Evolutionary conservation across 148 eudicot species (phyloP).

Genomic region (Diospyros kaki): DNA sequence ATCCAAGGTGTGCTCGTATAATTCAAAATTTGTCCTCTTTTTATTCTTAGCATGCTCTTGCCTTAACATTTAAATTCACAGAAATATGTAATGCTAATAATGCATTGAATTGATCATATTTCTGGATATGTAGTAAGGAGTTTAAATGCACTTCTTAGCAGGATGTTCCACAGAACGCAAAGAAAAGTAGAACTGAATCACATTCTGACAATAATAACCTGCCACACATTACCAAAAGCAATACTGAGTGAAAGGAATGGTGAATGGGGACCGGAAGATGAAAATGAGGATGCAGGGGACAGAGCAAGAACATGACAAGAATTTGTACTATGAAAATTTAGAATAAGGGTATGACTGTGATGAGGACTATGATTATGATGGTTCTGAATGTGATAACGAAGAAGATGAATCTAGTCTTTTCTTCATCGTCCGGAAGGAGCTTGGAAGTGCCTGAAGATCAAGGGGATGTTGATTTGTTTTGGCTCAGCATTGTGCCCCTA

Average conservation of each 20-base stretch:
- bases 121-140: neutral
- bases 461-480: neutral
- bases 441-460: neutral
- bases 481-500: neutral
- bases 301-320: constrained; percentile 16
- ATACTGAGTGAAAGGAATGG: neutral
- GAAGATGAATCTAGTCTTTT: too few species aligned
- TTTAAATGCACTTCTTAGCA: constrained; percentile 1
- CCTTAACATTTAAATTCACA: neutral
- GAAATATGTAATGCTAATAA: neutral
- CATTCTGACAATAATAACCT: constrained; percentile 1
- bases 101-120: neutral
- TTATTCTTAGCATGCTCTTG: neutral
- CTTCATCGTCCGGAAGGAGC: too few species aligned
- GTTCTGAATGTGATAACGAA: neutral
- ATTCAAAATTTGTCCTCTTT: neutral
- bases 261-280: constrained; percentile 10
- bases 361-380: constrained; percentile 17
- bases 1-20: neutral
- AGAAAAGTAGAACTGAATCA: constrained; percentile 8
- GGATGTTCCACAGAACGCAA: constrained; percentile 1
- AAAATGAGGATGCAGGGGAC: constrained; percentile 14
- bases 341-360: constrained; percentile 27
- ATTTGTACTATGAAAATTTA: constrained; percentile 20
- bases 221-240: neutral